These are phyloP conservation scores for Podaxis sp. DNA, from an alignment of 768 basidiomycete genomes.

Conservation along the genomic window DNA sequence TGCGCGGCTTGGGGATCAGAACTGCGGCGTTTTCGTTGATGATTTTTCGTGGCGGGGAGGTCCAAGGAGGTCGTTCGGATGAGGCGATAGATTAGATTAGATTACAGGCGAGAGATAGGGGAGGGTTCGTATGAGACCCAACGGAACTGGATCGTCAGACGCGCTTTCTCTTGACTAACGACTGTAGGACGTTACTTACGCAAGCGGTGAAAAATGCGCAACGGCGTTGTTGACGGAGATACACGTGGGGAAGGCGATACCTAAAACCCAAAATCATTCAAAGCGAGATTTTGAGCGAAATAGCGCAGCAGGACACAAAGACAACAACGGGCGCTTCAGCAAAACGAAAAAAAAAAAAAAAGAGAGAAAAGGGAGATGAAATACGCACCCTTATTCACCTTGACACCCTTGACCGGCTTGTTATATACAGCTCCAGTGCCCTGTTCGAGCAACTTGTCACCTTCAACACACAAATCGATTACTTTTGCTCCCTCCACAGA, in stretches of 20 bases:
- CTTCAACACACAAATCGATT: slow-evolving; percentile 89
- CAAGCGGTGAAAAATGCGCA: slow-evolving; percentile 95
- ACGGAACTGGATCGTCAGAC: slow-evolving; percentile 3
- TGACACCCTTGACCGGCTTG: slow-evolving; percentile 86
- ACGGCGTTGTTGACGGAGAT: slow-evolving; percentile 95
- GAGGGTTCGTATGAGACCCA: slow-evolving; percentile 4
- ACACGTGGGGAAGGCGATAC: slow-evolving; percentile 92
- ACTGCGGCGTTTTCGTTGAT: slow-evolving; percentile 33
- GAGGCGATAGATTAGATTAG: slow-evolving; percentile 7
- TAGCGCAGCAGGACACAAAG: not conserved
- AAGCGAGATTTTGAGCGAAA: not conserved
- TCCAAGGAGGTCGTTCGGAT: not conserved
- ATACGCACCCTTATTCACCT: slow-evolving; percentile 78
- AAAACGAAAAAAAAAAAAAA: no score
- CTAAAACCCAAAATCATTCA: slow-evolving; percentile 35
- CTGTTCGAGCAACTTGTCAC: slow-evolving; percentile 90
- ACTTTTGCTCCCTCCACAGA: slow-evolving; percentile 81
- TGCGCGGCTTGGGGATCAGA: slow-evolving; percentile 73
- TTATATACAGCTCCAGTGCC: slow-evolving; percentile 86
- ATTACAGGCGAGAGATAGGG: slow-evolving; percentile 13
- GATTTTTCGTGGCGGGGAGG: not conserved
- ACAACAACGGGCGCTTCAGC: slow-evolving; percentile 9
- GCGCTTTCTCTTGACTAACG: slow-evolving; percentile 7
- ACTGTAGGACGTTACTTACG: slow-evolving; percentile 52
- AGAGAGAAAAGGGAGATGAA: not conserved